Percentiles rank a stretch among this genome's conserved stretches.
phyloP scores from a whole-genome alignment of 225 moss, liverwort and hornwort species.

The Sphagnum contortum region DNA sequence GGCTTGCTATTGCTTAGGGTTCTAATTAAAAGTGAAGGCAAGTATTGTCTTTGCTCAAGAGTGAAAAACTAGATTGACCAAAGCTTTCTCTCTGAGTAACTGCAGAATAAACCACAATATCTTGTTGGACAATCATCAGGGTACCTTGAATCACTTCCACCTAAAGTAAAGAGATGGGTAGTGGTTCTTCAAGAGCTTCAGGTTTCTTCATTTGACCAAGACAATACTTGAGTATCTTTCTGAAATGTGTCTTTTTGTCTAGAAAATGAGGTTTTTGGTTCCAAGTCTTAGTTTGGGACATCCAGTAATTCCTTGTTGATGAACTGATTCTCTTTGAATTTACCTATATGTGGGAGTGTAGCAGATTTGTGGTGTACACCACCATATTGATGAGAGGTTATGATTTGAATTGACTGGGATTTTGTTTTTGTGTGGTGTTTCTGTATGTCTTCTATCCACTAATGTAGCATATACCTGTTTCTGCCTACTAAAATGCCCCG shows the following conservation, averaged over 20 bases:
- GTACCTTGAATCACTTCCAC: conserved; percentile 68
- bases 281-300: too few relatives aligned
- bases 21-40: background rate
- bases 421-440: too few relatives aligned
- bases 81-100: background rate
- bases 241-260: too few relatives aligned
- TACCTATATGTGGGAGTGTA: background rate
- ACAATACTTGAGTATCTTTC: too few relatives aligned
- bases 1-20: background rate
- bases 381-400: too few relatives aligned
- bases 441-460: too few relatives aligned
- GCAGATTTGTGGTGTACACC: background rate
- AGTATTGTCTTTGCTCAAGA: background rate
- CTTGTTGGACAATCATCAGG: conserved; percentile 78
- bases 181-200: conserved; percentile 65
- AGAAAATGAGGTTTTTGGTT: too few relatives aligned
- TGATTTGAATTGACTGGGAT: too few relatives aligned
- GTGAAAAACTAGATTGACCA: too few relatives aligned
- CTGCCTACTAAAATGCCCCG: conserved; percentile 15
- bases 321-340: background rate
- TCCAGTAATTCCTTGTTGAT: too few relatives aligned
- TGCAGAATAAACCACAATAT: conserved; percentile 72
- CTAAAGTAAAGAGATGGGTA: conserved; percentile 68
- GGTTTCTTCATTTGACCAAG: conserved; percentile 23
- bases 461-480: too few relatives aligned